phyloP scores from a whole-genome alignment of 2,329 filamentous ascomycete species.

The Epichloe scottii region DNA sequence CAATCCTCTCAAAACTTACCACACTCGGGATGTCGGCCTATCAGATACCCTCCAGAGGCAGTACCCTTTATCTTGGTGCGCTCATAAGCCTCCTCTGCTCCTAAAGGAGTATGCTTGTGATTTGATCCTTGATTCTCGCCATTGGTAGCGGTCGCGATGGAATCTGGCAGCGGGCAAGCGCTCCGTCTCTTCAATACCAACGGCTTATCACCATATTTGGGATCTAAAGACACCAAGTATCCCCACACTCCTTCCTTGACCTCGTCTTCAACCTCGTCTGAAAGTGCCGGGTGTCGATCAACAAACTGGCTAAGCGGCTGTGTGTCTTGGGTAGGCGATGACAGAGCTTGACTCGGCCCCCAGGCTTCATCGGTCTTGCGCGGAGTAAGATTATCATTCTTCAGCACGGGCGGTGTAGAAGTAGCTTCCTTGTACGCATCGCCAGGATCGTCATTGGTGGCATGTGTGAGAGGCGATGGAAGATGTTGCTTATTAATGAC shows the following conservation, averaged over 20 bases:
- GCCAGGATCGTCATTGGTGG: conserved; percentile 41
- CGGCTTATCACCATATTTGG: conserved; percentile 52
- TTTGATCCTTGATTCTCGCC: conserved; percentile 24
- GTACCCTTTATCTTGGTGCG: conserved; percentile 46
- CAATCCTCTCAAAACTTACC: conserved; percentile 41
- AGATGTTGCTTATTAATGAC: conserved; percentile 54
- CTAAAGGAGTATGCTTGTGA: conserved; percentile 33
- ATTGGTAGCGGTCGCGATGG: conserved; percentile 23
- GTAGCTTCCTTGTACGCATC: conserved; percentile 55
- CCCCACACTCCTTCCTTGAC: conserved; percentile 84
- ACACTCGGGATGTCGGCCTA: conserved; percentile 89
- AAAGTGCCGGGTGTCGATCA: conserved; percentile 57
- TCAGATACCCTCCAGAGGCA: conserved; percentile 72
- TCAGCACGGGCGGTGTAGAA: conserved; percentile 53
- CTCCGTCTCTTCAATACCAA: conserved; percentile 62
- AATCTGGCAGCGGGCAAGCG: conserved; percentile 50
- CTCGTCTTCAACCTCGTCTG: conserved; percentile 78
- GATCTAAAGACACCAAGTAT: conserved; percentile 74
- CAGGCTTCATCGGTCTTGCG: conserved; percentile 36
- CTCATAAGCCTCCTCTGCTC: conserved; percentile 50
- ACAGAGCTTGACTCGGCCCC: conserved; percentile 32
- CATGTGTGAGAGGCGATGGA: conserved; percentile 68
- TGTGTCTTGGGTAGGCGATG: conserved; percentile 52
- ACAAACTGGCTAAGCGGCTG: conserved; percentile 58
- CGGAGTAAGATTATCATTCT: conserved; percentile 41